Conservation (phyloP, 1,284 basidiomycete genomes). For the Puccinia triticina region DNA sequence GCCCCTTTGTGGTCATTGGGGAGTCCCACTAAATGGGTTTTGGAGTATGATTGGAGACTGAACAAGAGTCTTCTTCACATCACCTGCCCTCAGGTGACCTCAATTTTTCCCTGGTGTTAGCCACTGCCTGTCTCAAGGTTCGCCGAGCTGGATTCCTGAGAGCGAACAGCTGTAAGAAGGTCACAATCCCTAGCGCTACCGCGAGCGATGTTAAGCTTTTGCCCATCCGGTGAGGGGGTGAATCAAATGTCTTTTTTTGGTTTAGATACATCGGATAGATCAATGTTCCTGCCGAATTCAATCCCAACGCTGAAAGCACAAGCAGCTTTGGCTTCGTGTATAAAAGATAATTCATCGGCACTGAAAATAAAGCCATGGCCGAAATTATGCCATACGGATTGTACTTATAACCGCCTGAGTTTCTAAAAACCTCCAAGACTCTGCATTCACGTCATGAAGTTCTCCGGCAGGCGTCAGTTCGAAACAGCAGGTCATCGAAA, state of each 20-base stretch:
- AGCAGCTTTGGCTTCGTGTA: conserved; percentile 58
- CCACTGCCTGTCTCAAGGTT: conserved; percentile 58
- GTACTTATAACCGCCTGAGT: conserved; percentile 60
- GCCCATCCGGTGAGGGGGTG: conserved; percentile 58
- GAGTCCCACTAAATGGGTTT: no score
- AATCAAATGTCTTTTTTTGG: conserved; percentile 57
- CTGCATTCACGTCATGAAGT: conserved; percentile 54
- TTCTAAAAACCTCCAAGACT: conserved; percentile 57
- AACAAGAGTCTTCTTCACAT: no score
- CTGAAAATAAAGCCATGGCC: conserved; percentile 56
- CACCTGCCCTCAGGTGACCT: no score
- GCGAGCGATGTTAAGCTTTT: conserved; percentile 57
- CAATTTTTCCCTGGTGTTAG: no score
- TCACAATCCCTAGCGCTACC: conserved; percentile 59
- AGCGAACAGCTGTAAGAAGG: conserved; percentile 60
- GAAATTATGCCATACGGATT: conserved; percentile 57
- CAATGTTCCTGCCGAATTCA: conserved; percentile 59
- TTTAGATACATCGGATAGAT: conserved; percentile 57
- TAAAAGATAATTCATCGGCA: conserved; percentile 58
- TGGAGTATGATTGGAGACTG: no score
- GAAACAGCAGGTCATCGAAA: no score
- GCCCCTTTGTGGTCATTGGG: no score
- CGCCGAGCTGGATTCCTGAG: conserved; percentile 60
- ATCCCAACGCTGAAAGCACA: conserved; percentile 56
- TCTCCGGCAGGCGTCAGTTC: neutral